These are phyloP conservation scores for Cymbopogon flexuosus DNA, from an alignment of 202 grass and related monocot genomes.

Conservation along the genomic window DNA sequence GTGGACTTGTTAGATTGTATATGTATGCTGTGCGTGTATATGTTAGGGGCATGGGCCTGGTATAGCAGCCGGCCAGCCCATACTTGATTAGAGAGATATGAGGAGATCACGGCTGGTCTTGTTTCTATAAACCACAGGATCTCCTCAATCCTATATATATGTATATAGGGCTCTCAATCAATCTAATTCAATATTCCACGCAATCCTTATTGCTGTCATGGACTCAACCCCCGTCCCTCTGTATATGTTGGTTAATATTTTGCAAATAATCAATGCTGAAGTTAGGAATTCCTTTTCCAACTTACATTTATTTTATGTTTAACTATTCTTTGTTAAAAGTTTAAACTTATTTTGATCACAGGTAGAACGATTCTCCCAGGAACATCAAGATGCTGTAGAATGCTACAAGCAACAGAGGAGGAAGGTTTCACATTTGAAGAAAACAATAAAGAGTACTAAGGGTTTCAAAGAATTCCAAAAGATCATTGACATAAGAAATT, in stretches of 20 bases:
- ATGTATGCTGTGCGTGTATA: too few relatives aligned
- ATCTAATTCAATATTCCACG: too few relatives aligned
- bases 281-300: constrained; percentile 9
- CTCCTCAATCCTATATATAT: too few relatives aligned
- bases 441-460: constrained; percentile 76
- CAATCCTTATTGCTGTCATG: too few relatives aligned
- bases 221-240: background rate
- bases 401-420: constrained; percentile 71
- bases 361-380: constrained; percentile 66
- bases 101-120: too few relatives aligned
- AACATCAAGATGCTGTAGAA: constrained; percentile 68
- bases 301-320: constrained; percentile 1
- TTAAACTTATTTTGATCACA: constrained; percentile 34
- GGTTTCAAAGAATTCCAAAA: constrained; percentile 88
- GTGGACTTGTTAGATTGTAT: too few relatives aligned
- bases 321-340: background rate
- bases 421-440: constrained; percentile 86
- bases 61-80: too few relatives aligned
- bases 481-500: constrained; percentile 81
- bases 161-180: too few relatives aligned
- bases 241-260: constrained; percentile 20
- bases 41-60: too few relatives aligned
- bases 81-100: too few relatives aligned
- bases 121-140: too few relatives aligned
- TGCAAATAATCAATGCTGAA: constrained; percentile 6